phyloP scores from a whole-genome alignment of 768 basidiomycete genomes.

The Tulasnella sp. region DNA sequence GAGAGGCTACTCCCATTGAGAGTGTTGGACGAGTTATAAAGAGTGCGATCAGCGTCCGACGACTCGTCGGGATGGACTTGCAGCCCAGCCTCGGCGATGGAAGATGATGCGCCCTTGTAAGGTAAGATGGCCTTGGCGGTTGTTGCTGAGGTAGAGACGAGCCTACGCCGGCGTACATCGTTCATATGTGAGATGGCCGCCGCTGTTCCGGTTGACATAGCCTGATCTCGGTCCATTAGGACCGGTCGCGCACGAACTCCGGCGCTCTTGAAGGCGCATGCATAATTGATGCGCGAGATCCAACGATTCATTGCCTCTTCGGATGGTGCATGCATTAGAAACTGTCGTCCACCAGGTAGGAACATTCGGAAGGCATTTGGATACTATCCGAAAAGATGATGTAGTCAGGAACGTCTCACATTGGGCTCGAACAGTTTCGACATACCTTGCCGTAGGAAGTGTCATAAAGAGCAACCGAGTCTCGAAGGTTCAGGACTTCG shows the following conservation, averaged over 20 bases:
- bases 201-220: conserved; percentile 71
- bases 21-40: neutral
- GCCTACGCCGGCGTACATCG: conserved; percentile 16
- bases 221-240: conserved; percentile 56
- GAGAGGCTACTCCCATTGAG: neutral
- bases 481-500: conserved; percentile 68
- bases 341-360: conserved; percentile 66
- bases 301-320: conserved; percentile 76
- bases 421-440: neutral
- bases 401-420: neutral
- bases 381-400: conserved; percentile 34
- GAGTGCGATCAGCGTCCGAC: neutral
- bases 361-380: conserved; percentile 66
- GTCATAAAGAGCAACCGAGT: conserved; percentile 74
- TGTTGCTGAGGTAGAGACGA: neutral
- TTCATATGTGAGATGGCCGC: conserved; percentile 78
- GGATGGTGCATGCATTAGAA: conserved; percentile 62
- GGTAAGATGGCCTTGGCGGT: neutral
- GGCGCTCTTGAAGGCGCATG: conserved; percentile 79
- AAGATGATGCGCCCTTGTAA: neutral
- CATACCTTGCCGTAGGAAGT: conserved; percentile 63
- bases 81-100: neutral
- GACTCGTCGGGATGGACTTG: neutral
- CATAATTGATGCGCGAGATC: conserved; percentile 90
- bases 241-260: conserved; percentile 71